A percentile compares a stretch with the other conserved stretches of the same genome.
These are phyloP conservation scores for Leishmania guyanensis DNA, from an alignment of 208 protist genomes.

Conservation along the genomic window DNA sequence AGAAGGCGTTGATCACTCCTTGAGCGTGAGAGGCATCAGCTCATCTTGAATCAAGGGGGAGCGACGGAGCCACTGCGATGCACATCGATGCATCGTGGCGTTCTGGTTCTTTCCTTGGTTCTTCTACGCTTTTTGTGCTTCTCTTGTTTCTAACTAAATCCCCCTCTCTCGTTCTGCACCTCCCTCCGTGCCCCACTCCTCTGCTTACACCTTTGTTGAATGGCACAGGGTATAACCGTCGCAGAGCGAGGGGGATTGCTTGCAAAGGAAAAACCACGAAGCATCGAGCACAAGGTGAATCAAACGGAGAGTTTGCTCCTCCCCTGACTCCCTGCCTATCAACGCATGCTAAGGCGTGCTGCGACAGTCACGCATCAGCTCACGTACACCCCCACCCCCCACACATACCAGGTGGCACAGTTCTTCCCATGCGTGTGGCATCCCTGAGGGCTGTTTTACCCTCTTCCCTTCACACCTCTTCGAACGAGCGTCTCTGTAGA, in stretches of 20 bases:
- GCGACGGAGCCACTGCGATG: not conserved
- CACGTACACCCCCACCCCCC: not conserved
- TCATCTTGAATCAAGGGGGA: not conserved
- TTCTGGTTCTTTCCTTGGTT: not conserved
- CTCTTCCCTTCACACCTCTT: not conserved
- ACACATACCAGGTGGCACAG: not conserved
- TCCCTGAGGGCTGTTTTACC: not conserved
- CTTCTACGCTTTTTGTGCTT: not conserved
- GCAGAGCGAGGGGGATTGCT: not conserved
- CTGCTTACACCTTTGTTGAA: not conserved
- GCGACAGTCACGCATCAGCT: not conserved
- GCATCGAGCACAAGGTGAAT: not conserved
- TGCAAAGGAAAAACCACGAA: not conserved
- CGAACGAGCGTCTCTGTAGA: not conserved
- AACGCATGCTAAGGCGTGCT: not conserved
- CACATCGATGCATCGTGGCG: not conserved
- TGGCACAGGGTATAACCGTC: not conserved
- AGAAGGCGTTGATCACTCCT: conserved; percentile 56
- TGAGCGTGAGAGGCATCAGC: conserved; percentile 9
- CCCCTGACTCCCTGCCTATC: not conserved
- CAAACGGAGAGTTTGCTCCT: not conserved
- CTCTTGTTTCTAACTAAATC: not conserved
- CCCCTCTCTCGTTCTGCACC: too few species aligned
- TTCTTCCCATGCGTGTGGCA: not conserved
- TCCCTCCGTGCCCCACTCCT: not conserved